Conservation (phyloP, 371 early-diverging fungal species). For the Zopfochytrium polystomum region DNA sequence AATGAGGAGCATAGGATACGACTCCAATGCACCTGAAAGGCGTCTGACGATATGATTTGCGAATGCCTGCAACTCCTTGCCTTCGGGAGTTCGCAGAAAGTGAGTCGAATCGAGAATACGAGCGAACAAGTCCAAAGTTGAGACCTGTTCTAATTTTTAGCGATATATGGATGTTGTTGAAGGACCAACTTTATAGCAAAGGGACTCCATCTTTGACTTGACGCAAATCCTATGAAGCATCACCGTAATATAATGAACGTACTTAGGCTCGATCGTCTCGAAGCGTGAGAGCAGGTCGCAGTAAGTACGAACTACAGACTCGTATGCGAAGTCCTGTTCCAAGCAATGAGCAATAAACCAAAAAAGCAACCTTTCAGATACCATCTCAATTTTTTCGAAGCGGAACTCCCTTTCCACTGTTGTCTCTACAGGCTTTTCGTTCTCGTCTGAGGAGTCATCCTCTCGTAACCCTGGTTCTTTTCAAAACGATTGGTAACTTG, state of each 20-base stretch:
- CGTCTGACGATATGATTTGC: constrained; percentile 52
- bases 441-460: too few relatives aligned
- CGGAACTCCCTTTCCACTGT: constrained; percentile 55
- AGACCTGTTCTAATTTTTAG: constrained; percentile 36
- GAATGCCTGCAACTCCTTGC: constrained; percentile 51
- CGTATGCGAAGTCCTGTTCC: constrained; percentile 53
- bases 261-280: constrained; percentile 45
- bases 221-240: constrained; percentile 71
- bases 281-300: constrained; percentile 53
- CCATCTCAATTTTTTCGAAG: constrained; percentile 60
- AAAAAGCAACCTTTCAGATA: constrained; percentile 19
- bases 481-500: too few relatives aligned
- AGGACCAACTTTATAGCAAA: constrained; percentile 56
- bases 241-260: constrained; percentile 52
- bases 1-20: constrained; percentile 58
- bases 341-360: not conserved
- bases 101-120: constrained; percentile 52
- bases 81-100: constrained; percentile 36
- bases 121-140: constrained; percentile 62
- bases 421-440: too few relatives aligned
- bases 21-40: constrained; percentile 54
- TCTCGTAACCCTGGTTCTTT: too few relatives aligned
- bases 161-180: not conserved
- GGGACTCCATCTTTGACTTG: constrained; percentile 51
- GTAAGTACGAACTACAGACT: constrained; percentile 54